Conservation (phyloP, 768 basidiomycete genomes). For the Lactarius indigo region DNA sequence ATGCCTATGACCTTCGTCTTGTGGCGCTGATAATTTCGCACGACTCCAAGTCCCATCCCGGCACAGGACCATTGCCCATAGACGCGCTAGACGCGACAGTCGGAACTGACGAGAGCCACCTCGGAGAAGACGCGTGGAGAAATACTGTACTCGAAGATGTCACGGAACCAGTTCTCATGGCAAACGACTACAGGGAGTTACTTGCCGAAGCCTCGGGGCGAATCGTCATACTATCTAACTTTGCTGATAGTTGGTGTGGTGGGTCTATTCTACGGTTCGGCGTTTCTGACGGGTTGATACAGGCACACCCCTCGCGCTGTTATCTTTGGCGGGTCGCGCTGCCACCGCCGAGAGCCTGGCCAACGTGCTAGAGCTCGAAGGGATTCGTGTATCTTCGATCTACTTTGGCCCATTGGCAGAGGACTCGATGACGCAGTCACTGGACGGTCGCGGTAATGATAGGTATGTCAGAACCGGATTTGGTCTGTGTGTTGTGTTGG, state of each 20-base stretch:
- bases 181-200: conserved; percentile 31
- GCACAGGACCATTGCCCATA: conserved; percentile 6
- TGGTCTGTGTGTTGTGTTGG: background rate
- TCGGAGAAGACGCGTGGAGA: conserved; percentile 22
- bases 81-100: background rate
- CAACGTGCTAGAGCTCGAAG: conserved; percentile 11
- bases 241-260: conserved; percentile 19
- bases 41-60: conserved; percentile 4
- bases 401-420: conserved; percentile 13
- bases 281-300: background rate
- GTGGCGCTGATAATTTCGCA: conserved; percentile 32
- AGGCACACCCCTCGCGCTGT: conserved; percentile 11
- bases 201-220: conserved; percentile 33
- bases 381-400: conserved; percentile 18
- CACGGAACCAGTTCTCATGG: conserved; percentile 31
- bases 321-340: conserved; percentile 8
- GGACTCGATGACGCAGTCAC: background rate
- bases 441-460: background rate
- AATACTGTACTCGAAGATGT: conserved; percentile 27
- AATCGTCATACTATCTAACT: conserved; percentile 31
- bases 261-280: background rate
- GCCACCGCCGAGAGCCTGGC: conserved; percentile 15
- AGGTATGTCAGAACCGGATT: conserved; percentile 6
- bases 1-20: conserved; percentile 30
- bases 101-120: background rate